A percentile compares a stretch with the other conserved stretches of the same genome.
phyloP scores from a whole-genome alignment of 805 yeast species.

The Cyberlindnera lachancei region DNA sequence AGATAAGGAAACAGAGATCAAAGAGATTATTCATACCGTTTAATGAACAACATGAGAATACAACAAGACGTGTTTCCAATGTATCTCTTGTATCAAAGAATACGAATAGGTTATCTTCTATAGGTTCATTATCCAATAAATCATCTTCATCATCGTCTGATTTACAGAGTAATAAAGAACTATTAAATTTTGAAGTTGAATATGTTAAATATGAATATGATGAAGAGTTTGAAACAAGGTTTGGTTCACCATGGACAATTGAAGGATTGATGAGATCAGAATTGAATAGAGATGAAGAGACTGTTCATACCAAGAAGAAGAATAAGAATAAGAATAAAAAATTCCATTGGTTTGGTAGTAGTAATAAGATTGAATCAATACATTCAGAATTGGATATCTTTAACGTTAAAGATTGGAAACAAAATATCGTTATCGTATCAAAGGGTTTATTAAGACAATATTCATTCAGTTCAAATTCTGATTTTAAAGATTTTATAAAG shows the following conservation, averaged over 20 bases:
- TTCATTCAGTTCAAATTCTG: slow-evolving; percentile 27
- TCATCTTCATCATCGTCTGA: slow-evolving; percentile 5
- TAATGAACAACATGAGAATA: slow-evolving; percentile 5
- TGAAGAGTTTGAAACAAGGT: slow-evolving; percentile 51
- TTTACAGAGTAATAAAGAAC: slow-evolving; percentile 8
- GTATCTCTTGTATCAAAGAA: slow-evolving; percentile 16
- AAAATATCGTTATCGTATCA: slow-evolving; percentile 40
- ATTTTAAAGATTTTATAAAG: slow-evolving; percentile 15
- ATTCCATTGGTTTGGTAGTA: too few relatives aligned
- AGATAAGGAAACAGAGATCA: slow-evolving; percentile 5
- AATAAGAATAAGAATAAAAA: slow-evolving; percentile 6
- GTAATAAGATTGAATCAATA: slow-evolving; percentile 9
- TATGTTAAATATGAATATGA: slow-evolving; percentile 41
- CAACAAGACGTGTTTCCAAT: slow-evolving; percentile 9
- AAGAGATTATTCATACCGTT: slow-evolving; percentile 9
- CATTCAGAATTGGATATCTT: slow-evolving; percentile 26
- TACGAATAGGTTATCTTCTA: slow-evolving; percentile 19
- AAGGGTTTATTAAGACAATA: slow-evolving; percentile 42
- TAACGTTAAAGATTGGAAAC: slow-evolving; percentile 22
- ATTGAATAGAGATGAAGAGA: too few relatives aligned
- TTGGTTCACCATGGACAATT: slow-evolving; percentile 73
- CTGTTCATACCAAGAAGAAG: not conserved
- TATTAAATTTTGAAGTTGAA: slow-evolving; percentile 23
- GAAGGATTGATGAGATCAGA: slow-evolving; percentile 52
- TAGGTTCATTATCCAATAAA: slow-evolving; percentile 17